Evolutionary conservation across 345 rosid species (phyloP).

Genomic region (Eucalyptus camaldulensis): DNA sequence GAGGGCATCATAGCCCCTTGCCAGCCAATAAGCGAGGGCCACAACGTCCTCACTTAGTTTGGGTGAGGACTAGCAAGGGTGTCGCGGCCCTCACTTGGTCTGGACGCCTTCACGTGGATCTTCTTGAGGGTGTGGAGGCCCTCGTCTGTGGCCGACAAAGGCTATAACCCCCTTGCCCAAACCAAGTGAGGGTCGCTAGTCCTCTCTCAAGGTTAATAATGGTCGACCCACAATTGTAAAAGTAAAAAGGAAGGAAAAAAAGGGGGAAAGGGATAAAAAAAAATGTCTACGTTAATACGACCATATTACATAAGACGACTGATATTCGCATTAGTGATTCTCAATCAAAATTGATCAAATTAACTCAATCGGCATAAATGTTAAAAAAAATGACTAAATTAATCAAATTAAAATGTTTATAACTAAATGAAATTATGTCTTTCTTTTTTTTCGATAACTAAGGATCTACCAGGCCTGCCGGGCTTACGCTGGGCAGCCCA

Average conservation of each 20-base stretch:
- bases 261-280: too few relatives aligned
- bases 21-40: background rate
- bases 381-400: accelerated
- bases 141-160: too few relatives aligned
- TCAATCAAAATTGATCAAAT: accelerated
- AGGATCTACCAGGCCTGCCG: accelerated
- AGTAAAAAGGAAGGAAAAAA: too few relatives aligned
- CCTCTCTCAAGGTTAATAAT: too few relatives aligned
- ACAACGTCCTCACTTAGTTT: too few relatives aligned
- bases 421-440: background rate
- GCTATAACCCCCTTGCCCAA: too few relatives aligned
- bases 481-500: too few relatives aligned
- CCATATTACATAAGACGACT: accelerated
- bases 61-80: too few relatives aligned
- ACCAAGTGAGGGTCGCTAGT: accelerated
- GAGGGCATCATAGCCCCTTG: background rate
- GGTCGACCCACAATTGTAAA: too few relatives aligned
- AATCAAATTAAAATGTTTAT: too few relatives aligned
- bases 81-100: accelerated
- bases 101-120: too few relatives aligned
- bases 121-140: too few relatives aligned
- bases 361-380: accelerated
- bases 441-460: background rate
- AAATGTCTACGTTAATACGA: accelerated
- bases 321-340: accelerated